Base-by-base conservation (phyloP, 768 basidiomycete species). In the Tulasnella sp. region DNA sequence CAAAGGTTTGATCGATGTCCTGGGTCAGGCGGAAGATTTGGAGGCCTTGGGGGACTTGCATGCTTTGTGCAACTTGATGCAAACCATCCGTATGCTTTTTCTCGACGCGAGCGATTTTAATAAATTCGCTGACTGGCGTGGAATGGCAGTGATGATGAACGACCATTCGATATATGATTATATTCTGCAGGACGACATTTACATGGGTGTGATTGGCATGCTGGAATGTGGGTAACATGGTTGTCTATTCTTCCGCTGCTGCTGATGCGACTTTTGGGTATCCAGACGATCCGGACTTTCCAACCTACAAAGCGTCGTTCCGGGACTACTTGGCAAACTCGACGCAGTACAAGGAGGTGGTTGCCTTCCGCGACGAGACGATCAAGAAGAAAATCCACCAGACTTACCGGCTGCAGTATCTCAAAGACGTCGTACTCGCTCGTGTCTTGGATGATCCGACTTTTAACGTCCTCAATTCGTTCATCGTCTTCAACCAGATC, bases 401-500 rank as follows among this genome's bases (percentile, higher is more conserved):
- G 81, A 98, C 96, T 2, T 98, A 98, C 82, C 93, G 97, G 25
- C 88, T 99, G 8, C 94, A 95, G 81, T 99, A 95, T 84, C 91
- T 99, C 81, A 99, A 98, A 83, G 97, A 99, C 82, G 97, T 99
- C 77, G 94, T 99, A 54, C 92, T 99, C 70, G 94, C 96, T 0
- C 91, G 97, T 22, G 91, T 91, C 1, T 88, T 98, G 70, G 97
- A 99, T 80, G 97, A 99, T 83, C 92, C 93, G 1, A 98, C 96
- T 0, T 97, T 98, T 87, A 95, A 94, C 81, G 94, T 97, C 80
- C 89, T 99, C 81, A 98, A 96, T 83, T 96, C 94, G 1, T 93
- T 93, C 84, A 95, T 99, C 82, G 94, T 98, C 81, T 99, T 96
- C 88, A 97, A 99, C 84, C 97, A 99, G 82, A 95, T 97, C 80